These are phyloP conservation scores for Nymphaea colorata DNA, from an alignment of 164 flowering plant species.

Conservation along the genomic window DNA sequence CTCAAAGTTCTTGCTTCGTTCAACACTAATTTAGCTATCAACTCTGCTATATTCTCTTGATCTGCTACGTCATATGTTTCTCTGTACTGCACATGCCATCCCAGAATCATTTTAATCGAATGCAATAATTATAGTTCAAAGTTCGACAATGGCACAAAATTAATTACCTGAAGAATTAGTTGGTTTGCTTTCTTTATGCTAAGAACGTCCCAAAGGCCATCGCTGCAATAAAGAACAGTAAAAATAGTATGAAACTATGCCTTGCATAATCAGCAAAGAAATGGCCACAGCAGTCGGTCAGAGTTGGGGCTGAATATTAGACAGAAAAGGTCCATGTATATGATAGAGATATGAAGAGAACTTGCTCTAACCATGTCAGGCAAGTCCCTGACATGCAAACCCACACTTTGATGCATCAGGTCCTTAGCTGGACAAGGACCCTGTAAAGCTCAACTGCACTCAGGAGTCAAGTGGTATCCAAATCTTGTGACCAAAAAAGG, in stretches of 20 bases:
- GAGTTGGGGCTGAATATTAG: no score
- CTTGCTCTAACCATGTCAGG: not conserved
- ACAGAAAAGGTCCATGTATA: no score
- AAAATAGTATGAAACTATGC: not conserved
- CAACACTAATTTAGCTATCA: slow-evolving; percentile 61
- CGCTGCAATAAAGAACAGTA: slow-evolving; percentile 30
- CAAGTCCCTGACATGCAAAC: not conserved
- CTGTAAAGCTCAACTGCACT: no score
- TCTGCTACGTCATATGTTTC: slow-evolving; percentile 28
- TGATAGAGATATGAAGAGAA: no score
- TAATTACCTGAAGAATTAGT: slow-evolving; percentile 62
- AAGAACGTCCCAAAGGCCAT: slow-evolving; percentile 97
- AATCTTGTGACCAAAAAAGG: no score
- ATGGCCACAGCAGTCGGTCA: no score
- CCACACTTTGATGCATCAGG: not conserved
- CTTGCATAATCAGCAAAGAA: not conserved
- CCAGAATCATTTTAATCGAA: not conserved
- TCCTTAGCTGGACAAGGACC: not conserved
- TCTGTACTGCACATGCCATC: slow-evolving; percentile 28
- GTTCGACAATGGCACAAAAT: not conserved
- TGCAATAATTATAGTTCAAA: not conserved
- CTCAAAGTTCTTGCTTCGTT: slow-evolving; percentile 73
- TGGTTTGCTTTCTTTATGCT: slow-evolving; percentile 63
- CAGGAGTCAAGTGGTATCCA: no score
- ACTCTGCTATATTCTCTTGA: slow-evolving; percentile 43